Base-by-base conservation (phyloP, 139 green algal genomes). In the Desmodesmus armatus region DNA sequence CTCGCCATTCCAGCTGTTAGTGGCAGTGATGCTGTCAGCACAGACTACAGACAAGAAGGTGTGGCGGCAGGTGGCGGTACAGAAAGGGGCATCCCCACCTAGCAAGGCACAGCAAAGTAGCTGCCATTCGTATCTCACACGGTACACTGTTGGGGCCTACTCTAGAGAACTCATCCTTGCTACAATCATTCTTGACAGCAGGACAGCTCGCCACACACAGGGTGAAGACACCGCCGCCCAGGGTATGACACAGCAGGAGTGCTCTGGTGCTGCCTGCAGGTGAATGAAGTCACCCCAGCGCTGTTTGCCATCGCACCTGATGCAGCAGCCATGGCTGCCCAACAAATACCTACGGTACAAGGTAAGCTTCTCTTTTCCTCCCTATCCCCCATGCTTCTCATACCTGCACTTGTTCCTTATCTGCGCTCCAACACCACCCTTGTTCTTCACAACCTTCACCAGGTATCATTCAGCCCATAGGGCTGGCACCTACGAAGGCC, bases 401-500 rank as follows among this genome's bases (percentile, higher is more conserved):
- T n/a, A n/a, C n/a, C n/a, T n/a, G n/a, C n/a, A n/a, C n/a, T n/a
- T n/a, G n/a, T n/a, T n/a, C n/a, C n/a, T n/a, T n/a, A n/a, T n/a
- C n/a, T 85, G 17, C 67, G 87, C 40, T n/a, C n/a, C 39, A 66
- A 33, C 23, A 84, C 58, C 71, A 77, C n/a, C 0, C 39, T 73
- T 29, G 49, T 21, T 49, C 19, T 5, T 11, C n/a, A 3, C 7
- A 7, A 15, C n/a, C 23, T 62, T 66, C 17, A 49, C 6, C 49
- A 51, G 15, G 25, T 15, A 86, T 92, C 77, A 98, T 98, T 63
- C 81, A 83, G 53, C 70, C 88, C 51, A 90, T 98, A n/a, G 95
- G 95, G 0, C 89, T 98, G 73, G 94, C 94, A 0, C 93, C 94
- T 2, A 98, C 95, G 37, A 98, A 98, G 88, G 93, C 95, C 19